phyloP scores from a whole-genome alignment of 1,284 basidiomycete species.

The Sporisorium graminicola region DNA sequence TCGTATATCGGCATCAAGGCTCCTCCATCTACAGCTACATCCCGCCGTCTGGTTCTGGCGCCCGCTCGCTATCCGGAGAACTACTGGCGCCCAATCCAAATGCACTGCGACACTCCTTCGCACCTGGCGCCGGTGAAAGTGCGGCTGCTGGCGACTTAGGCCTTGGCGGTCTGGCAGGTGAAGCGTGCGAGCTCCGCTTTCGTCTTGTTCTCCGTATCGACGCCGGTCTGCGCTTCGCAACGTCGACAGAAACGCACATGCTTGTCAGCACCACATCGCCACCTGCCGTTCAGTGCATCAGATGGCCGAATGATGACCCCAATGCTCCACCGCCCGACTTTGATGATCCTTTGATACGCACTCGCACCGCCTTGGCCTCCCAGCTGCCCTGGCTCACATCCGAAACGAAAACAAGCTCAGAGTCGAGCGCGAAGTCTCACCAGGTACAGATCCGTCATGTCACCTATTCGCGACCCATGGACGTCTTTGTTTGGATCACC shows the following conservation, averaged over 20 bases:
- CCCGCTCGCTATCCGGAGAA: slow-evolving; percentile 46
- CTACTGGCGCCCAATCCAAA: slow-evolving; percentile 47
- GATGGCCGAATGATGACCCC: slow-evolving; percentile 59
- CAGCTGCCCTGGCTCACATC: slow-evolving; percentile 45
- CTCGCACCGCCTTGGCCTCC: slow-evolving; percentile 46
- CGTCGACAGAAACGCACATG: slow-evolving; percentile 53
- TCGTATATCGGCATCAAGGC: slow-evolving; percentile 40
- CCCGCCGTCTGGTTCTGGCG: slow-evolving; percentile 49
- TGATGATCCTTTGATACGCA: slow-evolving; percentile 42
- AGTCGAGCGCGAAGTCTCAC: not conserved
- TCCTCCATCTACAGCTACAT: slow-evolving; percentile 58
- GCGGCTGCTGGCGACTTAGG: slow-evolving; percentile 43
- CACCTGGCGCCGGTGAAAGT: slow-evolving; percentile 59
- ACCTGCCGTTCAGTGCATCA: slow-evolving; percentile 63
- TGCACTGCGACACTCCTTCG: slow-evolving; percentile 54
- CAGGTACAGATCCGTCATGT: slow-evolving; percentile 33
- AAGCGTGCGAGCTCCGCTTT: slow-evolving; percentile 55
- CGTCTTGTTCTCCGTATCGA: slow-evolving; percentile 62
- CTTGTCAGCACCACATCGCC: slow-evolving; percentile 62
- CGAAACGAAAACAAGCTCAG: not conserved
- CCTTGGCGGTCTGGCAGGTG: slow-evolving; percentile 45
- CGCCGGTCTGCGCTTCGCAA: slow-evolving; percentile 57
- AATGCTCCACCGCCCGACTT: slow-evolving; percentile 30
- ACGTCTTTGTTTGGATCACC: slow-evolving; percentile 63
- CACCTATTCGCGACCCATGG: slow-evolving; percentile 61